Conservation (phyloP, 208 protist genomes). For the Leishmania martiniquensis region DNA sequence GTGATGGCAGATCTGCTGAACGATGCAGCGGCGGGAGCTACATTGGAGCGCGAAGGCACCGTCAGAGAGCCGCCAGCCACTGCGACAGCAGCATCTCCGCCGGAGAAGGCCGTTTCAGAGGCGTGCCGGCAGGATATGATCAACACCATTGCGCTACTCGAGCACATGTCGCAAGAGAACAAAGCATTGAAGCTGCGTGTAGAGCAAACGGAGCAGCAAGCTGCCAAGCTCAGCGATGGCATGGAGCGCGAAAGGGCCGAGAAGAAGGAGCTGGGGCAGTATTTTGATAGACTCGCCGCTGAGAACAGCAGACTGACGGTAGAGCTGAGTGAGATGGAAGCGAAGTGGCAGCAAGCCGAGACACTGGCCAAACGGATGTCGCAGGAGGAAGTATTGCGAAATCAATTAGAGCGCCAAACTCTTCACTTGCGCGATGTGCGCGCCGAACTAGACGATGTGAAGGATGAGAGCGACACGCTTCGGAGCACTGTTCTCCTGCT, state of each 20-base stretch:
- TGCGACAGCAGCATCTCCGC: neutral
- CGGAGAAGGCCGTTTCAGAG: neutral
- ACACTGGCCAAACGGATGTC: slow-evolving; percentile 14
- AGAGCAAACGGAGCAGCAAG: neutral
- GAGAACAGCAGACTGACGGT: slow-evolving; percentile 41
- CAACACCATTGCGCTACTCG: slow-evolving; percentile 31
- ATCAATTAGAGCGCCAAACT: slow-evolving; percentile 46
- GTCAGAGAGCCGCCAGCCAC: neutral
- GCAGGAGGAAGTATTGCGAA: slow-evolving; percentile 36
- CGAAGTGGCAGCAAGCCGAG: slow-evolving; percentile 10
- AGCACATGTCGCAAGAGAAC: slow-evolving; percentile 32
- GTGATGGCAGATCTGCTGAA: slow-evolving; percentile 33
- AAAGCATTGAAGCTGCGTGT: slow-evolving; percentile 10
- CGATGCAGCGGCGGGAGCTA: slow-evolving; percentile 25
- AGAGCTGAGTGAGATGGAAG: slow-evolving; percentile 26
- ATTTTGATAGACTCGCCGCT: slow-evolving; percentile 40
- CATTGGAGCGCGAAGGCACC: slow-evolving; percentile 19
- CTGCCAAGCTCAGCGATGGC: neutral
- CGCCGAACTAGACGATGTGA: slow-evolving; percentile 35
- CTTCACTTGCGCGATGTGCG: slow-evolving; percentile 38
- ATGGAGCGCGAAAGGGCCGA: slow-evolving; percentile 15
- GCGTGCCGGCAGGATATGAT: slow-evolving; percentile 31
- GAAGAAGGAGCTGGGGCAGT: slow-evolving; percentile 27
- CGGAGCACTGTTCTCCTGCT: slow-evolving; percentile 43
- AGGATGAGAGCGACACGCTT: slow-evolving; percentile 35